Base-by-base conservation (phyloP, 805 yeast species). In the Scheffersomyces stipitis region DNA sequence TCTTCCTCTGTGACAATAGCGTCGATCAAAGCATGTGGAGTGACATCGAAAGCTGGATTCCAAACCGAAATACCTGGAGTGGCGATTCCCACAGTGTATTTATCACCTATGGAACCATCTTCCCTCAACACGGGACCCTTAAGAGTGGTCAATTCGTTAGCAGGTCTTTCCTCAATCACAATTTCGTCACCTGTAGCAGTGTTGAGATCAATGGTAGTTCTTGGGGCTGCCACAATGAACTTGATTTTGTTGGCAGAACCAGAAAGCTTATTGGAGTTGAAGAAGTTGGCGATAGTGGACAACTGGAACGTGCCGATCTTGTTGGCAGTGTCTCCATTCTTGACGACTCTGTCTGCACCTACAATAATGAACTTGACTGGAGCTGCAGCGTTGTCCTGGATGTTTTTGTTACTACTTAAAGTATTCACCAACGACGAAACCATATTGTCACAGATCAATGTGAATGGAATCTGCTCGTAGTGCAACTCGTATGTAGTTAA, bases 31-130 rank as follows among this genome's bases (percentile, higher is more conserved):
- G 73, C 74, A 51, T 82, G 81, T 0, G 96, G 96, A 3, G 98
- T 88, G 12, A 93, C 88, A 55, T 91, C 99, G 53, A 91, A 91
- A 0, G 97, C 84, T 1, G 99, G 99, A 53, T 93, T 93, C 97
- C 97, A 91, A 2, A 89, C 96, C 4, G 73, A 66, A 22, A 90
- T 83, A 0, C 83, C 85, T 2, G 85, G 84, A 3, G 98, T 93
- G 1, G 96, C 96, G 40, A 84, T 75, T 27, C 86, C 84, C 10
- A 89, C 84, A 14, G 80, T 80, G 1, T 74, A 20, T 40, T 68
- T 53, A 30, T 62, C 56, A 38, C 71, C 66, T 38, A 61, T 41
- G n/a, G n/a, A n/a, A 33, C 65, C 48, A 36, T 53, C 31, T 58
- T 26, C 63, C 32, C 46, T 43, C 27, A 56, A 49, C 13, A 43